Evolutionary conservation across 2,329 filamentous ascomycete genomes (phyloP), one percentile per base, ranked within the genome.

Genomic region (Penicillium psychrosexuale): DNA sequence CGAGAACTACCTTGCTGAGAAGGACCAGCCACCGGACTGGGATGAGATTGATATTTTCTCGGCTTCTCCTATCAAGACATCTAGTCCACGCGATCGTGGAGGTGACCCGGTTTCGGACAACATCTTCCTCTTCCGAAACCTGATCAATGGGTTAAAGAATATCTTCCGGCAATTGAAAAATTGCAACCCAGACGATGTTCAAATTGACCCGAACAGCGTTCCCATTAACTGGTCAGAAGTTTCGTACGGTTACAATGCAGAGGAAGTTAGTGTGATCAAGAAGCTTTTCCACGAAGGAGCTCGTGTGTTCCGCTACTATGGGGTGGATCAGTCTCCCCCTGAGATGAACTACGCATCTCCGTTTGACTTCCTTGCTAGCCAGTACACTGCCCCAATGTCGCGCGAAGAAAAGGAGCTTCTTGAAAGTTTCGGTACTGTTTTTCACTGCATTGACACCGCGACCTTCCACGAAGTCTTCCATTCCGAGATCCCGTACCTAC

Each of bases 391-490:
- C 39, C 93, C 91, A 0, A 96, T 91, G 71, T 89, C 86, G 58
- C 95, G 96, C 66, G 95, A 99, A 69, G 95, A 99, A 73, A 99
- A 99, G 72, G 94, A 99, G 51, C 81, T 99, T 8, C 81, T 99
- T 7, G 95, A 99, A 77, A 96, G 91, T 2, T 99, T 99, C 71
- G 94, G 93, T 2, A 97, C 94, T 0, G 92, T 99, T 28, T 99
- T 99, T 70, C 94, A 99, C 71, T 95, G 93, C 74, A 94, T 99
- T 61, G 94, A 99, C 69, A 94, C 94, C 2, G 94, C 95, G 11
- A 97, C 93, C 0, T 99, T 99, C 70, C 92, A 99, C 67, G 94
- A 99, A 76, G 91, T 99, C 38, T 99, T 99, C 72, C 90, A 96
- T 70, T 90, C 92, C 57, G 94, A 97, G 77, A 97, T 99, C 57